These are phyloP conservation scores for Brassica napus DNA, from an alignment of 345 rosid genomes.

Conservation along the genomic window Da-Ae NC_063447.1:47318501-47319000, in stretches of 20 bases:
- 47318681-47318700: slow-evolving; percentile 9
- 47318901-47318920: neutral
- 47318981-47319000: neutral
- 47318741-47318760: slow-evolving; percentile 9
- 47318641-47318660: slow-evolving; percentile 20
- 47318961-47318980: neutral
- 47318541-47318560: neutral
- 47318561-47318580: slow-evolving; percentile 6
- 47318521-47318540: neutral
- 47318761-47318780: slow-evolving; percentile 7
- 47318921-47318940: neutral
- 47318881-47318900: slow-evolving; percentile 55
- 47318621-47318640: slow-evolving; percentile 10
- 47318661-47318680: slow-evolving; percentile 25
- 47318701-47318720: neutral
- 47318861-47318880: slow-evolving; percentile 44
- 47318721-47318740: slow-evolving; percentile 1
- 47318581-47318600: neutral
- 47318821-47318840: slow-evolving; percentile 17
- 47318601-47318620: neutral
- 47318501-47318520: slow-evolving; percentile 11
- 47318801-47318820: slow-evolving; percentile 29
- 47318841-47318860: slow-evolving; percentile 2
- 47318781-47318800: neutral
- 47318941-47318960: neutral